Evolutionary conservation across 495 filamentous ascomycete species (phyloP), one percentile per base, ranked within the genome.

Genomic region (Penicillium pancosmium): DNA sequence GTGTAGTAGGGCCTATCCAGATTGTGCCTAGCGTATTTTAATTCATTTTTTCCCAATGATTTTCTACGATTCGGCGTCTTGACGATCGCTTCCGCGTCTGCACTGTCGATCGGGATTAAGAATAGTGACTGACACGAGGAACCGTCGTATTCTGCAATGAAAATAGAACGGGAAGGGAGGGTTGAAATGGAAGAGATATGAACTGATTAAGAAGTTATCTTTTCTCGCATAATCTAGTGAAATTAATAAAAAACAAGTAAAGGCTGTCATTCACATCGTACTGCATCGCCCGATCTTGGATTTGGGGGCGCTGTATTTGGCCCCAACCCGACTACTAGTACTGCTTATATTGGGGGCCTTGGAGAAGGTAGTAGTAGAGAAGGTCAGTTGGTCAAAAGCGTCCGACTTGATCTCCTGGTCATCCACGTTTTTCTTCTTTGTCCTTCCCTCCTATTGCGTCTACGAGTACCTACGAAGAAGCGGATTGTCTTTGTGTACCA

Each of bases 51-150:
- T n/a, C 5, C 36, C 10, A 40, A 1, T 40, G 36, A 44, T 16
- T 44, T 16, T 16, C 18, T 9, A 44, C 16, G 41, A 44, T 16
- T 44, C 4, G 16, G 21, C 41, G 41, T 19, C 2, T 10, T 16
- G 41, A 4, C 41, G 41, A 44, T 44, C 41, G 16, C n/a, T 44
- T 44, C 41, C 41, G 41, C 41, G 41, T 44, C 41, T 44, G 41
- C 41, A 44, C 41, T 18, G 41, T 44, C 41, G 41, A 44, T 44
- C 41, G 41, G 8, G 41, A 7, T 44, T 44, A 44, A 44, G 41
- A 44, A 44, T 44, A 44, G 16, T 6, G 7, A 19, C 41, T 3
- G 8, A 44, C 41, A 44, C 41, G 41, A 44, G 41, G 15, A 16
- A 44, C 15, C 41, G 18, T 44, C 41, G 41, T 44, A 44, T 44